Evolutionary conservation across 2,329 filamentous ascomycete species (phyloP).

Genomic region (Nigrospora sphaerica): DNA sequence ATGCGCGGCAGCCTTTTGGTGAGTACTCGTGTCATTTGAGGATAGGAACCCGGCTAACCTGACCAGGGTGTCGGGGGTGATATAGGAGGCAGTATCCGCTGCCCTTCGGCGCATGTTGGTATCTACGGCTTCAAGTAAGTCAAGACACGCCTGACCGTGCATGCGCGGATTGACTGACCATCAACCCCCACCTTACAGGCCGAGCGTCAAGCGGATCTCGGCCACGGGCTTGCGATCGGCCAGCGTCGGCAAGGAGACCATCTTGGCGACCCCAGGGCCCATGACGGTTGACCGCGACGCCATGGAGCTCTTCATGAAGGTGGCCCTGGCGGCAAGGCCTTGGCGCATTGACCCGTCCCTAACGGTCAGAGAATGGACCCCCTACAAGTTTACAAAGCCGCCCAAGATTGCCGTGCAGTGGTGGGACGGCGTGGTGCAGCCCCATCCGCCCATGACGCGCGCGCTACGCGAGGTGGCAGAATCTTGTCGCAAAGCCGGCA

Average conservation of each 20-base stretch:
- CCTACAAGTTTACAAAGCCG: constrained; percentile 13
- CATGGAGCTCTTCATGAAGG: constrained; percentile 28
- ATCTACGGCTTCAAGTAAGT: constrained; percentile 26
- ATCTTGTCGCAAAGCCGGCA: constrained; percentile 1
- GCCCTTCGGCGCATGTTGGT: constrained; percentile 9
- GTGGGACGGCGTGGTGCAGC: neutral
- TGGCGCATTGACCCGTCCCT: constrained; percentile 26
- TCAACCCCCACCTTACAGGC: constrained; percentile 12
- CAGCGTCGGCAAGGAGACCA: constrained; percentile 28
- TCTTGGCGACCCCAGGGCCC: constrained; percentile 23
- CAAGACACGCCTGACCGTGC: too few species aligned
- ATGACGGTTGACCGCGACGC: constrained; percentile 26
- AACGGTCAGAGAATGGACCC: constrained; percentile 25
- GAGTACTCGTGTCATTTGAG: neutral
- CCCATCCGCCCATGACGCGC: constrained; percentile 4
- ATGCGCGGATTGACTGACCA: too few species aligned
- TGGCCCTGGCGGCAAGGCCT: constrained; percentile 19
- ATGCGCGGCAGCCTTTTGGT: constrained; percentile 5
- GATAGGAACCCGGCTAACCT: neutral
- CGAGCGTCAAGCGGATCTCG: constrained; percentile 22
- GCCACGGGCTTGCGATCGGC: constrained; percentile 14
- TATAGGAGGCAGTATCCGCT: constrained; percentile 4
- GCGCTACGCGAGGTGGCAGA: constrained; percentile 3
- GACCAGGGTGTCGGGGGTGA: constrained; percentile 2
- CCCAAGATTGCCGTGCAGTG: constrained; percentile 3